Conservation (phyloP, 2,329 filamentous ascomycete genomes). For the Xylaria sp. region DNA sequence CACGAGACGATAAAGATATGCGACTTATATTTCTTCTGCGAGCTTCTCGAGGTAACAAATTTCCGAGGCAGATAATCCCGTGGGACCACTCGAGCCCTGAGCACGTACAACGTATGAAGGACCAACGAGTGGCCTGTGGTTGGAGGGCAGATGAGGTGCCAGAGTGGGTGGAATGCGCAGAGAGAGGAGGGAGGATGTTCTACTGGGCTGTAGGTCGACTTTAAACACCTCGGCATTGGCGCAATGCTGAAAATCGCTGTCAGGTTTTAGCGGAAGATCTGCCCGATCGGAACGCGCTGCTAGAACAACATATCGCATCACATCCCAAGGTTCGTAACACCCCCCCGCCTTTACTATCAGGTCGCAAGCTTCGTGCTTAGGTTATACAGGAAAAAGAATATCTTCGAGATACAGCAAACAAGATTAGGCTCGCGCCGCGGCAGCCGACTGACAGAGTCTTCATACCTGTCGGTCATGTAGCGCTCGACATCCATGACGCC, state of each 20-base stretch:
- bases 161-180: constrained; percentile 49
- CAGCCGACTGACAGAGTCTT: constrained; percentile 48
- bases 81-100: constrained; percentile 55
- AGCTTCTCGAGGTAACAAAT: constrained; percentile 11
- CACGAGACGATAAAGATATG: constrained; percentile 16
- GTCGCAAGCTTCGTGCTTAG: constrained; percentile 14
- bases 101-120: constrained; percentile 54
- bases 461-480: constrained; percentile 55
- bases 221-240: constrained; percentile 13
- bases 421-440: constrained; percentile 44
- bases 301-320: constrained; percentile 46
- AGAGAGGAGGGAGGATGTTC: constrained; percentile 50
- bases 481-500: constrained; percentile 49
- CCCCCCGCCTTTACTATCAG: constrained; percentile 4
- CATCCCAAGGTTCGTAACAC: constrained; percentile 46
- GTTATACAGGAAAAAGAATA: constrained; percentile 46
- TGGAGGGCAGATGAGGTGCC: constrained; percentile 54
- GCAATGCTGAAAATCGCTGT: constrained; percentile 23
- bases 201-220: constrained; percentile 54
- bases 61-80: constrained; percentile 51
- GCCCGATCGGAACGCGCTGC: constrained; percentile 44
- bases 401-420: constrained; percentile 51
- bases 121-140: constrained; percentile 58
- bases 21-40: neutral
- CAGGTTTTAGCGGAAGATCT: constrained; percentile 48